Base-by-base conservation (phyloP, 1,139 yeast species). In the Saccharomyces hybrid region DNA sequence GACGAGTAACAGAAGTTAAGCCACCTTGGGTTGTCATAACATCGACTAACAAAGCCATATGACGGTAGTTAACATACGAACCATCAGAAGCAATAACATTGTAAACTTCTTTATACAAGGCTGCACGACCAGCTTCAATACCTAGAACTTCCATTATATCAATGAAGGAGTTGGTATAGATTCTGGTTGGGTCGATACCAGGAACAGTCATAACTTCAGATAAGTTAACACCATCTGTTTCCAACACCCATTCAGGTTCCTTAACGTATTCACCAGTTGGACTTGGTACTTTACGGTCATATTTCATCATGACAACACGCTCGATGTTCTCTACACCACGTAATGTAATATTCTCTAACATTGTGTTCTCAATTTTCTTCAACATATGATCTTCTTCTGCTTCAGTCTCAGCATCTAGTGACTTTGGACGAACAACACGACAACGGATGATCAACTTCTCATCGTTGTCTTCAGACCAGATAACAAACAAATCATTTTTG, bases 381-480 rank as follows among this genome's bases (percentile, higher is more conserved):
- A 95, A 80, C 77, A 93, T 87, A 71, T 91, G 96, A 74, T 95
- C 99, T 74, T 95, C 99, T 69, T 95, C 97, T 26, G 95, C 91
- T 63, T 90, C 97, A 27, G 86, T 89, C 60, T 91, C 97, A 65
- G 90, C 97, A 64, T 91, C 97, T 69, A 90, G 74, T 14, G 90
- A 79, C 74, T 93, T 93, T 58, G 97, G 97, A 74, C 99, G 88
- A 49, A 93, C 93, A 63, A 95, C 96, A 78, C 99, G 88, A 79
- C 99, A 93, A 79, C 99, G 95, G 63, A 95, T 87, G 60, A 93
- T 86, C 74, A 95, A 84, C 73, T 90, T 91, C 64, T 93, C 98
- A 49, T 98, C 97, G 66, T 95, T 91, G 78, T 95, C 99, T 78
- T 95, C 99, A 50, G 97, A 90, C 99, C 99, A 95, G 69, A 95